These are phyloP conservation scores for Straminergon stramineum DNA, from an alignment of 225 moss, liverwort and hornwort genomes.

Conservation along the genomic window DNA sequence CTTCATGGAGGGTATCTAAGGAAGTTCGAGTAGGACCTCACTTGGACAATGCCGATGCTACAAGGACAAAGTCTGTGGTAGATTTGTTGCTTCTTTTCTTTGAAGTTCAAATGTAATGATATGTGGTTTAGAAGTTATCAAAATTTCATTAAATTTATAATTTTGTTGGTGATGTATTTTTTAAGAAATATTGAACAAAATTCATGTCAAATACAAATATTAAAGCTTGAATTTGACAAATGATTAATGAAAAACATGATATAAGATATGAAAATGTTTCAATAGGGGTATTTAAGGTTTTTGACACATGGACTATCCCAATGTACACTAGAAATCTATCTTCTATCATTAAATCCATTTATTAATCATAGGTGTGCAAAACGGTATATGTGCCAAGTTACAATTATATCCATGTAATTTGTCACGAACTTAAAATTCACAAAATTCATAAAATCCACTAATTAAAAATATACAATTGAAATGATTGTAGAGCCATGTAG, in stretches of 20 bases:
- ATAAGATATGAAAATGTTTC: background rate
- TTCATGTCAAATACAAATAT: background rate
- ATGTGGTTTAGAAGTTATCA: background rate
- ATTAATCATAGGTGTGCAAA: no score
- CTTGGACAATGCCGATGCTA: no score
- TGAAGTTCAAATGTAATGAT: background rate
- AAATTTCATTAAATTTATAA: background rate
- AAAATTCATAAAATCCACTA: background rate
- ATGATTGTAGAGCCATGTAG: background rate
- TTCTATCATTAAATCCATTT: background rate
- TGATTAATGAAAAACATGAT: no score
- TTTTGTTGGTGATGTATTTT: rapidly evolving
- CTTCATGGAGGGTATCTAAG: no score
- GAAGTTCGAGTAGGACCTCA: background rate
- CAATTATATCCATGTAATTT: background rate
- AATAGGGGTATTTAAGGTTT: no score
- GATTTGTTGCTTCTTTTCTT: background rate
- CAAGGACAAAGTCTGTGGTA: rapidly evolving
- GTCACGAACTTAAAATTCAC: background rate
- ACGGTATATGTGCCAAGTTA: no score
- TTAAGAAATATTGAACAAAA: background rate
- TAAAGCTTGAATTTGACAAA: background rate
- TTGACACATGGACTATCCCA: background rate
- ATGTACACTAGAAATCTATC: background rate
- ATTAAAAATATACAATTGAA: background rate